Evolutionary conservation across 2,329 filamentous ascomycete genomes (phyloP), one percentile per base, ranked within the genome.

Genomic region (Sclerotinia spermophila): DNA sequence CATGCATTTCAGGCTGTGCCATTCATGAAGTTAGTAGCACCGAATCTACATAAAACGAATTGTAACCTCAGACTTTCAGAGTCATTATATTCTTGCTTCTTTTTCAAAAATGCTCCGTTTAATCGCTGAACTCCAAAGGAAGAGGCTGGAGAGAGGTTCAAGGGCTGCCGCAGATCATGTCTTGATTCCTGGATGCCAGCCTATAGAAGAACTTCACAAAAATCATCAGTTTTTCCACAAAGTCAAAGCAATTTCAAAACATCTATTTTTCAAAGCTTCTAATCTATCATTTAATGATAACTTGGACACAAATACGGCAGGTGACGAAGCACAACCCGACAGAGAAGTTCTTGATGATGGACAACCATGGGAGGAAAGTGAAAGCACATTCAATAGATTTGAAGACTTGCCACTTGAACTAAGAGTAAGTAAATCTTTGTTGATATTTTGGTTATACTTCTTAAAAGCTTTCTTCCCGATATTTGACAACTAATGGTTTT

Each of bases 391-490:
- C 5, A 5, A 13, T 5, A 30, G 17, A 24, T 66, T 66, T 24
- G 10, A 66, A 30, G 62, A 42, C 5, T 66, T 66, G 17, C 62
- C 62, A 21, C 21, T 55, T 3, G 62, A 66, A 15, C 35, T 66
- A 1, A 53, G 45, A 11, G 62, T 66, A 53, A 5, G 35, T 30
- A 0, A 17, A 1, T 6, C 10, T 0, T 30, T 53, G 3, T 3
- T 24, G 24, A 1, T 24, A 30, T 15, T 1, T 21, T 2, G 8
- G 0, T 5, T 21, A 2, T 19, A 6, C 5, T 53, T 6, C 2
- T 24, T 21, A 30, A 2, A 0, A 30, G 2, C 3, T 8, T 8
- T 17, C 5, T 21, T 1, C 8, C 2, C 5, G 27, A 30, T 42
- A 1, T 40, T 11, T 3, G 2, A 40, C 6, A 42, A 17, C 45